Evolutionary conservation across 176 grass and related monocot species (phyloP).

Genomic region (Bromus sterilis): DNA sequence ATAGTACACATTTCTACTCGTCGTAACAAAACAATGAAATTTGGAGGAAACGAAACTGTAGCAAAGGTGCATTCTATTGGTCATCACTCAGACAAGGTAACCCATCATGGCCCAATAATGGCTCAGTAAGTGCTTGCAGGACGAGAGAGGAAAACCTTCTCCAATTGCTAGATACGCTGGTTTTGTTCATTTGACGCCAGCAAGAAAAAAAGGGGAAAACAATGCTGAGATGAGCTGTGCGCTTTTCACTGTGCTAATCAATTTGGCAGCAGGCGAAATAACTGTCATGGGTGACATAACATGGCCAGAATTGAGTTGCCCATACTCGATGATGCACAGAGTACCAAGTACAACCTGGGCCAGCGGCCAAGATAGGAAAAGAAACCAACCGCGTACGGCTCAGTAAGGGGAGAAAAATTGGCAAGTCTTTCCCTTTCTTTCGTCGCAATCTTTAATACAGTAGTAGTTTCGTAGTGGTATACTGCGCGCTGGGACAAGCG

Average conservation of each 20-base stretch:
- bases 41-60: neutral
- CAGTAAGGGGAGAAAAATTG: neutral
- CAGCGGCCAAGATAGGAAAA: constrained; percentile 7
- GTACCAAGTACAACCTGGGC: constrained; percentile 18
- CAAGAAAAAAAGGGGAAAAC: neutral
- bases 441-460: neutral
- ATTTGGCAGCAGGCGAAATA: neutral
- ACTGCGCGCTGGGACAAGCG: neutral
- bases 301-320: neutral
- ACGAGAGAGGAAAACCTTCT: constrained; percentile 1
- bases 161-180: neutral
- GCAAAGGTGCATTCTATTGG: neutral
- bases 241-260: neutral
- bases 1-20: constrained; percentile 2
- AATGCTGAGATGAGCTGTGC: neutral
- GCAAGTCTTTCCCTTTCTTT: neutral
- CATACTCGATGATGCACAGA: constrained; percentile 10
- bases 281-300: neutral
- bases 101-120: constrained; percentile 18
- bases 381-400: neutral
- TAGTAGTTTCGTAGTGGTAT: too few species aligned
- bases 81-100: constrained; percentile 1
- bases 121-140: neutral
- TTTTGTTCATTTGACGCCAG: neutral
- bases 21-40: neutral